Conservation (phyloP, 768 basidiomycete genomes). For the Rhizopogon vinicolor region DNA sequence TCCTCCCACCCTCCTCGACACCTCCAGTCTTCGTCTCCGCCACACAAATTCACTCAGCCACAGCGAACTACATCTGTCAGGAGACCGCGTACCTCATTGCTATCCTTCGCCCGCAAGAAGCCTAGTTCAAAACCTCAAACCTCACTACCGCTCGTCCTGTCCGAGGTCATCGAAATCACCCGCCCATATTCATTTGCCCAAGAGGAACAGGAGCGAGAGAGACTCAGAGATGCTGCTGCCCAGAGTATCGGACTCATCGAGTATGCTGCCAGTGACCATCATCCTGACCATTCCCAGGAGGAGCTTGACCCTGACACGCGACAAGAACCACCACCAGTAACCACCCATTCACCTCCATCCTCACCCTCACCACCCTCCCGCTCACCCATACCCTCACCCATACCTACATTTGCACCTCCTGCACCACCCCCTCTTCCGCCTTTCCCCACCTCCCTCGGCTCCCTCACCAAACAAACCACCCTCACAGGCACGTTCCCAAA, state of each 20-base stretch:
- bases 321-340: slow-evolving; percentile 9
- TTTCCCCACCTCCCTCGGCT: slow-evolving; percentile 55
- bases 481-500: slow-evolving; percentile 57
- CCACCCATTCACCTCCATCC: slow-evolving; percentile 15
- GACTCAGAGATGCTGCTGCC: slow-evolving; percentile 72
- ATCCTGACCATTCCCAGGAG: slow-evolving; percentile 26
- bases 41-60: no score
- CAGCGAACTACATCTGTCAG: slow-evolving; percentile 12
- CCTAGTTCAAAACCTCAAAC: slow-evolving; percentile 22
- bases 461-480: slow-evolving; percentile 49
- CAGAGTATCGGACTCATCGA: slow-evolving; percentile 60
- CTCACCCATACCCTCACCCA: slow-evolving; percentile 25
- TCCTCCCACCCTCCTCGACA: background rate
- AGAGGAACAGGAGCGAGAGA: slow-evolving; percentile 70
- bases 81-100: slow-evolving; percentile 38
- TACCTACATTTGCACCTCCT: slow-evolving; percentile 7
- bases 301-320: slow-evolving; percentile 39
- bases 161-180: slow-evolving; percentile 72
- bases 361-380: slow-evolving; percentile 11
- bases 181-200: slow-evolving; percentile 42
- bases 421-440: slow-evolving; percentile 34
- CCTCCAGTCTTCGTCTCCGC: background rate
- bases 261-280: background rate
- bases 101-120: slow-evolving; percentile 41
- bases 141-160: slow-evolving; percentile 39